Conservation (phyloP, 176 grass and related monocot genomes). For the Canna indica region DNA sequence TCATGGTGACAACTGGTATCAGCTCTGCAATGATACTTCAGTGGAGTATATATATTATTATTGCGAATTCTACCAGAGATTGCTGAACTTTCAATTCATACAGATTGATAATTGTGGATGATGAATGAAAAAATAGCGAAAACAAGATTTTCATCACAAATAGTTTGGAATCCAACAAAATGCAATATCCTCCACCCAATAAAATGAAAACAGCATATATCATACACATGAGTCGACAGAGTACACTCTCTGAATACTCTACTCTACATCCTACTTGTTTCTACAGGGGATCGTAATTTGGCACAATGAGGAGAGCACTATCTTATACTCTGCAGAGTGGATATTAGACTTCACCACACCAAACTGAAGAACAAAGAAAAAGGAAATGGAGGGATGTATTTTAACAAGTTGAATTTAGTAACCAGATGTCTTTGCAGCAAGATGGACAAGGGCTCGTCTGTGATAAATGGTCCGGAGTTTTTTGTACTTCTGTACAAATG, state of each 20-base stretch:
- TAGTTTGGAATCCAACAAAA: neutral
- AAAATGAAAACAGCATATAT: too few relatives aligned
- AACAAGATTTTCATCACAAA: too few relatives aligned
- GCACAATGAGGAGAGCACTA: neutral
- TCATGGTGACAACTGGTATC: too few relatives aligned
- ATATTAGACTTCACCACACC: neutral
- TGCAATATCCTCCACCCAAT: neutral
- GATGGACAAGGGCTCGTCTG: constrained; percentile 63
- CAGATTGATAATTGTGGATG: too few relatives aligned
- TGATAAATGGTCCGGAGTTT: constrained; percentile 64
- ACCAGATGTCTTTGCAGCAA: constrained; percentile 59
- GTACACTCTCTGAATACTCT: neutral
- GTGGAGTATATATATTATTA: too few relatives aligned
- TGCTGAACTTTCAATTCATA: too few relatives aligned
- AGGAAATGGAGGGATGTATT: neutral
- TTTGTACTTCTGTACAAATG: constrained; percentile 89
- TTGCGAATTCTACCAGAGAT: too few relatives aligned
- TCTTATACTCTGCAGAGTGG: neutral
- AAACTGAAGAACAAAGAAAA: neutral
- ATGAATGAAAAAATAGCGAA: too few relatives aligned
- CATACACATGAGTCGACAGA: too few relatives aligned
- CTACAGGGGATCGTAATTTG: neutral
- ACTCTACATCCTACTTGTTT: neutral
- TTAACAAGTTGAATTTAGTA: constrained; percentile 27
- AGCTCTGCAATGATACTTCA: neutral